phyloP scores from a whole-genome alignment of 495 filamentous ascomycete genomes.

The Peziza echinospora region DNA sequence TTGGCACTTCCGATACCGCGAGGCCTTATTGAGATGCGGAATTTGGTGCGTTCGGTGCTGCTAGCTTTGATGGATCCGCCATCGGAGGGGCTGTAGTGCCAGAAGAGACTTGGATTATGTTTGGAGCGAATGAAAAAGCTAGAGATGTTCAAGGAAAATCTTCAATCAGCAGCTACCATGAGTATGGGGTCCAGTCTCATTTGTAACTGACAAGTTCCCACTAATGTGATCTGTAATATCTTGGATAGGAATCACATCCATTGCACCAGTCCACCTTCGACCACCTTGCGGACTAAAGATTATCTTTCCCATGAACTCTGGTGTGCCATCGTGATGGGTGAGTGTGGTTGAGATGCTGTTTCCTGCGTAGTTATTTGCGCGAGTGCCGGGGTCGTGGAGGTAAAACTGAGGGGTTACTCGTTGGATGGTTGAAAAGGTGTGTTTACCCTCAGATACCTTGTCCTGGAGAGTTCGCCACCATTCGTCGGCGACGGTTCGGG shows the following conservation, averaged over 20 bases:
- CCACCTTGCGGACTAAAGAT: neutral
- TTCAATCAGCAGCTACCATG: neutral
- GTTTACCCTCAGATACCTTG: neutral
- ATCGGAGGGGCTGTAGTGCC: neutral
- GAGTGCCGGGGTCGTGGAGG: neutral
- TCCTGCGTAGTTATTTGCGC: no score
- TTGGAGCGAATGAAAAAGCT: no score
- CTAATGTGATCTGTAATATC: neutral
- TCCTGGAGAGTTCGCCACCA: neutral
- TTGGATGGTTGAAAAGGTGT: neutral
- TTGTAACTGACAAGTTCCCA: neutral
- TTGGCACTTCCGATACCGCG: neutral
- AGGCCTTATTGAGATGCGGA: no score
- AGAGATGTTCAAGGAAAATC: no score
- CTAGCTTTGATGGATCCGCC: neutral
- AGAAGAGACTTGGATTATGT: no score
- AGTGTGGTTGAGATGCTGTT: neutral
- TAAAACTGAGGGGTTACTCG: neutral
- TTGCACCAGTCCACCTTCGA: neutral
- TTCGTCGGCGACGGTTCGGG: neutral
- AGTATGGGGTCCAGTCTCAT: neutral
- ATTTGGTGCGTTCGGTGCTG: neutral
- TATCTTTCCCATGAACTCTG: neutral
- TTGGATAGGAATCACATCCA: neutral
- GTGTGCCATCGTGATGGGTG: neutral